Evolutionary conservation across 2,329 filamentous ascomycete species (phyloP), one percentile per base, ranked within the genome.

Genomic region (Fusarium succisae): DNA sequence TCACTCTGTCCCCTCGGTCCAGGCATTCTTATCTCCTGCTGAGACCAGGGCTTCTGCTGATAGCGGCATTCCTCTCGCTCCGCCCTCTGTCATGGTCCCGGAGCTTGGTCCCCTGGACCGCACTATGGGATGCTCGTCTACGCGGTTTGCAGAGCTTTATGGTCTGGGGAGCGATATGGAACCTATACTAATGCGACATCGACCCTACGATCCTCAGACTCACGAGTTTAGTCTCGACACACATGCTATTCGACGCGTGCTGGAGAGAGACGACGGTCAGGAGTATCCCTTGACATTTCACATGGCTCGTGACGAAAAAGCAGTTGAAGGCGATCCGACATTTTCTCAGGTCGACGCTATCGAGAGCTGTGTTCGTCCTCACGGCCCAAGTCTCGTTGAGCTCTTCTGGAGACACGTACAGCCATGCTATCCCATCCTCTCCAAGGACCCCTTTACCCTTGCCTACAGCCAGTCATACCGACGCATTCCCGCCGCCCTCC

Each of bases 401-500:
- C 84, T 92, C 38, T 92, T 91, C 81, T 92, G 91, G 79, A 81
- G 86, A n/a, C 86, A 87, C 50, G 84, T 89, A 15, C 87, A 89
- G 66, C 87, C 87, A 3, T 84, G 83, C 67, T 88, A 87, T 73
- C 87, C 87, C 4, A 83, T 89, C 51, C 78, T 89, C 9, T 85
- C 88, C 78, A 89, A 89, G 78, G 86, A 86, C 28, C 84, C 86
- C 26, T 90, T 88, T 70, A 79, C 89, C 47, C 84, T 87, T 67
- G 87, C 87, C 69, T 89, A 89, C 73, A 80, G 80, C 58, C 83
- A 85, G 20, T 86, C 85, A 3, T 86, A 89, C 74, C 82, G 84
- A 38, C 84, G 87, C 66, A 87, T 90, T 69, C 86, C 87, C 3
- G 84, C 87, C 5, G 84, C 87, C 13, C 81, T 89, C 1, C 81